Evolutionary conservation across 1,139 yeast genomes (phyloP), one percentile per base, ranked within the genome.

Genomic region (Diutina siamensis): DNA sequence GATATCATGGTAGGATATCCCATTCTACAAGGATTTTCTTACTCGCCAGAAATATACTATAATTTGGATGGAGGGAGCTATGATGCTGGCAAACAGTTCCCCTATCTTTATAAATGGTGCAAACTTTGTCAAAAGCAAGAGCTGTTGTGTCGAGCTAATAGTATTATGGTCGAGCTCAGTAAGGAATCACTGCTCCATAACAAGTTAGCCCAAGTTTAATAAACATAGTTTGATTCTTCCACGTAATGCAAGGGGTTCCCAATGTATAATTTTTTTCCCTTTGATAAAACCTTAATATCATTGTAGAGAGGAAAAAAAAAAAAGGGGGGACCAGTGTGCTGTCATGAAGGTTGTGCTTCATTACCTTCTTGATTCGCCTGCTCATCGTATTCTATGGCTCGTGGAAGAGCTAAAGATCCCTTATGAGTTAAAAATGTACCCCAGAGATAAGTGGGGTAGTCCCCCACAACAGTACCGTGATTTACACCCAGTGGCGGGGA

Each of bases 1-100:
- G 38, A 35, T 19, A 35, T 35, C 7, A 35, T 35, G 38, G 38
- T 35, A 9, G 38, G 22, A 17, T 35, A 35, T 19, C 38, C 38
- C 22, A 35, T 35, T 10, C 38, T 35, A 9, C 38, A 35, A 19
- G 38, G 38, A 7, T 35, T 35, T 35, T 35, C 22, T 13, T 35
- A 35, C n/a, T 35, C 38, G 12, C 38, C 38, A 4, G 38, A 35
- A 19, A 35, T 35, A 18, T 35, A 18, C 22, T 35, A 35, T 35
- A 19, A 35, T 10, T 22, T 35, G 7, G n/a, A 35, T 19, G 38
- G 38, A 10, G 38, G 38, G 5, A 35, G 10, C 22, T 35, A 18
- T 13, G 38, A 35, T 35, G 38, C 38, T 9, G 38, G 38, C 13
- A 35, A 35, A 13, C 2, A 19, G 4, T 35, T 35, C 22, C 38